These are phyloP conservation scores for Trichoderma simmonsii DNA, from an alignment of 2,329 filamentous ascomycete genomes.

Conservation along the genomic window DNA sequence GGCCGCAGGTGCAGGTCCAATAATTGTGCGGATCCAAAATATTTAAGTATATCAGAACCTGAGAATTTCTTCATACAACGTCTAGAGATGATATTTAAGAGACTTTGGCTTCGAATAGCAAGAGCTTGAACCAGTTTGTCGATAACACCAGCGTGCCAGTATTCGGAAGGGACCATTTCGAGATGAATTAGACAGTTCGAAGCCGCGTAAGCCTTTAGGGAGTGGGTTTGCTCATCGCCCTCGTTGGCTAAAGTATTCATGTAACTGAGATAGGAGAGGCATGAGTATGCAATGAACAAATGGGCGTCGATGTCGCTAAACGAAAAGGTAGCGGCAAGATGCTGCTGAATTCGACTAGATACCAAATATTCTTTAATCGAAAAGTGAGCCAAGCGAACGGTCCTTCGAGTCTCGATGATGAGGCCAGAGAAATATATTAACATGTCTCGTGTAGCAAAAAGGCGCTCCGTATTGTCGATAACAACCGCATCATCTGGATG, in stretches of 20 bases:
- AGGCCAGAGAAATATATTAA: slow-evolving; percentile 10
- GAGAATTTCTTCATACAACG: too few relatives aligned
- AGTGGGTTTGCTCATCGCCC: not conserved
- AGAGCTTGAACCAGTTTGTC: not conserved
- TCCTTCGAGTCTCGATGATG: not conserved
- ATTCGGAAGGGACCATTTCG: not conserved
- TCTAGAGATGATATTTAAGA: not conserved
- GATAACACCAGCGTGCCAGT: not conserved
- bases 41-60: not conserved
- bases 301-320: slow-evolving; percentile 5
- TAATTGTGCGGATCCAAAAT: not conserved
- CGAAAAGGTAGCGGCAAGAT: not conserved
- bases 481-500: not conserved
- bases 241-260: not conserved
- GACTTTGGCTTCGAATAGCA: not conserved
- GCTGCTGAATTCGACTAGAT: not conserved
- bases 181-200: not conserved
- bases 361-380: slow-evolving; percentile 19
- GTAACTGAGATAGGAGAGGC: not conserved
- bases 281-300: not conserved
- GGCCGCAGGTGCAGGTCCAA: not conserved
- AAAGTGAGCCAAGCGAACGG: slow-evolving; percentile 15
- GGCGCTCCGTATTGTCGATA: not conserved
- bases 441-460: not conserved
- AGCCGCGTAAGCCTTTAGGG: not conserved